These are phyloP conservation scores for Russula earlei DNA, from an alignment of 768 basidiomycete genomes.

Conservation along the genomic window DNA sequence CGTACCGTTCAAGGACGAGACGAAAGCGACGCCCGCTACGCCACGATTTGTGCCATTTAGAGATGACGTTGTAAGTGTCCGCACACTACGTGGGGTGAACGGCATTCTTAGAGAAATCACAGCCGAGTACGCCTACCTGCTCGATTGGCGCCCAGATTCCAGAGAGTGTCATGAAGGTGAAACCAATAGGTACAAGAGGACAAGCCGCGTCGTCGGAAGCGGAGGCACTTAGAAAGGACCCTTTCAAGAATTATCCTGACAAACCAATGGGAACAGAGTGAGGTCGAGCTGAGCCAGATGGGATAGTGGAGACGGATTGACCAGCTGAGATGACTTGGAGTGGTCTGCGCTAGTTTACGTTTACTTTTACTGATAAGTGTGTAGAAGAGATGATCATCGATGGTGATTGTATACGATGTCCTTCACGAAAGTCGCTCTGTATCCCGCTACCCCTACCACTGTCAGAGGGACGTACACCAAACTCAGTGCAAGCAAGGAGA, in stretches of 20 bases:
- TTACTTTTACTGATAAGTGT: too few relatives aligned
- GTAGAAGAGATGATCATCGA: constrained; percentile 10
- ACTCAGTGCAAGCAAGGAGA: constrained; percentile 64
- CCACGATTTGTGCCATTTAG: constrained; percentile 63
- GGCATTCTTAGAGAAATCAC: constrained; percentile 21
- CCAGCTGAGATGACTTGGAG: too few relatives aligned
- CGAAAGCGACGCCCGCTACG: constrained; percentile 32
- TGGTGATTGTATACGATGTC: constrained; percentile 32
- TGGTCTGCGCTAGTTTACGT: too few relatives aligned
- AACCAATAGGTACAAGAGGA: constrained; percentile 34
- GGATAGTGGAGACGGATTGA: too few relatives aligned
- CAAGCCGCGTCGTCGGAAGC: constrained; percentile 49
- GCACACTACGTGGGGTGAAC: constrained; percentile 9
- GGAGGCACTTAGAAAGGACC: constrained; percentile 70
- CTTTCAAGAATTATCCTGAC: constrained; percentile 62
- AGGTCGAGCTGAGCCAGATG: neutral
- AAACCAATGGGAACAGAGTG: constrained; percentile 14
- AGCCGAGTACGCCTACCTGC: constrained; percentile 26
- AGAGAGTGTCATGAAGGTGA: constrained; percentile 63
- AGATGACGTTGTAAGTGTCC: constrained; percentile 47
- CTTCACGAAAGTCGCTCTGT: constrained; percentile 41
- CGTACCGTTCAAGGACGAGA: constrained; percentile 24
- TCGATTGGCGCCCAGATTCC: constrained; percentile 28
- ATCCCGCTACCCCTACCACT: constrained; percentile 63
- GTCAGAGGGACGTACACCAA: constrained; percentile 62